Conservation (phyloP, 2,329 filamentous ascomycete species). For the Penicillium oxalicum region DNA sequence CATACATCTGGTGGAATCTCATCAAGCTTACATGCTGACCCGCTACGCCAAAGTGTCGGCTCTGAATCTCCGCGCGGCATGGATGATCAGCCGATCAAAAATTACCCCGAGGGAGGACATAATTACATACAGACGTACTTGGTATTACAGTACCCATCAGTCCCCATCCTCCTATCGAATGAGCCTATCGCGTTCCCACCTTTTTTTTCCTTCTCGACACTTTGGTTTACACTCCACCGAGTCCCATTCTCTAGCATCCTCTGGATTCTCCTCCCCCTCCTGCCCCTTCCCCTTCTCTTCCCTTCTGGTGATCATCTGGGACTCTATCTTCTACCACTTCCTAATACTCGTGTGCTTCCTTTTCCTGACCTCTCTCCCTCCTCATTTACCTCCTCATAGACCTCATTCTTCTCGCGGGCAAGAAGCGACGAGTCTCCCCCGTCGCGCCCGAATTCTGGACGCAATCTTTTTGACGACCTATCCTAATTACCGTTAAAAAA, state of each 20-base stretch:
- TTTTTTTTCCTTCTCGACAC: slow-evolving; percentile 17
- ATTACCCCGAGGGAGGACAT: slow-evolving; percentile 5
- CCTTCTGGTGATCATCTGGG: slow-evolving; percentile 2
- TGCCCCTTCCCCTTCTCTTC: not conserved
- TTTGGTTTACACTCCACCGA: slow-evolving; percentile 1
- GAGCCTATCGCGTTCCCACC: slow-evolving; percentile 20
- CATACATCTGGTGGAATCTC: not conserved
- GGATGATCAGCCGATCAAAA: slow-evolving; percentile 5
- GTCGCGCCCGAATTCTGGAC: slow-evolving; percentile 15
- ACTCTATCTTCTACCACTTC: slow-evolving; percentile 9
- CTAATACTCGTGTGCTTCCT: slow-evolving; percentile 13
- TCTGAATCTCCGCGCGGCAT: not conserved
- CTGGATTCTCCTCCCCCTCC: not conserved
- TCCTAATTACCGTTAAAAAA: not conserved
- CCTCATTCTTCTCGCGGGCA: slow-evolving; percentile 7
- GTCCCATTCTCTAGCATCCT: not conserved
- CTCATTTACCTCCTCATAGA: slow-evolving; percentile 8
- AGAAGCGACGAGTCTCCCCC: slow-evolving; percentile 9
- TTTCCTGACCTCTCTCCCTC: slow-evolving; percentile 11
- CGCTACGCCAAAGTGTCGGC: not conserved
- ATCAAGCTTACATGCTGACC: not conserved
- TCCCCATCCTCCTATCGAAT: slow-evolving; percentile 9
- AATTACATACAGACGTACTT: slow-evolving; percentile 4
- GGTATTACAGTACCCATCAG: slow-evolving; percentile 10
- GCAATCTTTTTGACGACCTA: slow-evolving; percentile 11